Base-by-base conservation (phyloP, 176 grass and related monocot genomes). In the Musa troglodytarum region DNA sequence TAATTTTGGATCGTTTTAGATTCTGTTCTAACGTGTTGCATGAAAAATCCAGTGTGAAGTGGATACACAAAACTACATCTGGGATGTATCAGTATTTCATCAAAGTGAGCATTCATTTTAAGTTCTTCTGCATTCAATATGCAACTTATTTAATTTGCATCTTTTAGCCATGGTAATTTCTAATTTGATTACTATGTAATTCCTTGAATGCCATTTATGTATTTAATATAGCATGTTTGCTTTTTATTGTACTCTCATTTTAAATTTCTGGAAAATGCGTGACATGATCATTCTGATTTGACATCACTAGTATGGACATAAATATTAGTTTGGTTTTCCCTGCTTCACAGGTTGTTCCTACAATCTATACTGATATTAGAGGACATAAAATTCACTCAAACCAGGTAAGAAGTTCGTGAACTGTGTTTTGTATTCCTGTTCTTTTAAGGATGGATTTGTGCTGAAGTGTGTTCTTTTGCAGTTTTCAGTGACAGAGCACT, bases 21-120 rank as follows among this genome's bases (percentile, higher is more conserved):
- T 43, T 74, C 2, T n/a, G 14, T 87, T 69, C 13, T 55, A 24
- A 56, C 24, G 58, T 88, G 23, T 84, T 67, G 68, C 9, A 20
- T 4, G 13, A 75, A 43, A 43, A 71, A 82, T 86, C 65, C 91
- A 99, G 95, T 72, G 91, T 92, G 74, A 84, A 81, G 76, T 99
- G 95, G 95, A 92, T 20, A 71, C 90, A 99, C 67, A 49, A 50
- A 53, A 73, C 69, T 23, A 21, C 55, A 65, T 80, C 88, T 54
- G 95, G 95, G 72, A 92, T 99, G 88, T 99, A 94, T 80, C 95
- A 99, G 56, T 99, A 99, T 75, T 99, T 99, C 82, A 92, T 99
- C 12, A 99, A 99, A 88, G 95, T 94, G 82, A 80, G 76, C 53
- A 83, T 29, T 65, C 53, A 63, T 77, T 68, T 55, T 23, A 58